Conservation (phyloP, 805 yeast species). For the Wickerhamomyces alni region DNA sequence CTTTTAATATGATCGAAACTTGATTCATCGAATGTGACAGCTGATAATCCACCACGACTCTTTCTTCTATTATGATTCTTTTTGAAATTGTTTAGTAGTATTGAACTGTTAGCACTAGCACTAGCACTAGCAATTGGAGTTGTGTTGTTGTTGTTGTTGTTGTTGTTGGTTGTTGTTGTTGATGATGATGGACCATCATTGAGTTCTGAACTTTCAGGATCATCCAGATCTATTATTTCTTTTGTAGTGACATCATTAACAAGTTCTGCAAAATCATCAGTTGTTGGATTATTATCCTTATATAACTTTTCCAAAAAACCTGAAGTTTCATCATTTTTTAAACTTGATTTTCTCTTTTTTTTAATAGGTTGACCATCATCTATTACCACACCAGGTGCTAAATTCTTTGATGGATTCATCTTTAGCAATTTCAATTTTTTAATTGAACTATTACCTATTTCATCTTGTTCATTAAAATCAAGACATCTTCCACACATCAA, state of each 20-base stretch:
- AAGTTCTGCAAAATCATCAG: conserved; percentile 14
- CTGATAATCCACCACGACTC: conserved; percentile 21
- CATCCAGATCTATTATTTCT: conserved; percentile 13
- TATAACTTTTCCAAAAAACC: conserved; percentile 14
- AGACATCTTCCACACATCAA: conserved; percentile 54
- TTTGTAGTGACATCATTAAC: conserved; percentile 19
- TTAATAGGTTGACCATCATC: conserved; percentile 14
- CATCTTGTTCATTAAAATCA: conserved; percentile 51
- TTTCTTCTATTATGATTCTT: conserved; percentile 22
- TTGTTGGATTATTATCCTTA: neutral
- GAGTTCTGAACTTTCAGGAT: conserved; percentile 1
- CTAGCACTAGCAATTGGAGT: too few species aligned
- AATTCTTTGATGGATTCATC: conserved; percentile 36
- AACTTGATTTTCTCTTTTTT: conserved; percentile 9
- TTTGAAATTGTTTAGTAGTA: conserved; percentile 3
- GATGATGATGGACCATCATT: neutral
- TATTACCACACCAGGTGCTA: conserved; percentile 21
- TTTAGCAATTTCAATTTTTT: conserved; percentile 29
- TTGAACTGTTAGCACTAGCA: neutral
- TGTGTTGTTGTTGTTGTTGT: neutral
- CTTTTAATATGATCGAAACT: neutral
- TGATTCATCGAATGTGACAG: conserved; percentile 18
- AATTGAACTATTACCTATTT: conserved; percentile 38
- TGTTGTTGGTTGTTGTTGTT: neutral
- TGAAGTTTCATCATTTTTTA: neutral